Conservation (phyloP, 176 grass and related monocot genomes). For the Thinopyrum elongatum region DNA sequence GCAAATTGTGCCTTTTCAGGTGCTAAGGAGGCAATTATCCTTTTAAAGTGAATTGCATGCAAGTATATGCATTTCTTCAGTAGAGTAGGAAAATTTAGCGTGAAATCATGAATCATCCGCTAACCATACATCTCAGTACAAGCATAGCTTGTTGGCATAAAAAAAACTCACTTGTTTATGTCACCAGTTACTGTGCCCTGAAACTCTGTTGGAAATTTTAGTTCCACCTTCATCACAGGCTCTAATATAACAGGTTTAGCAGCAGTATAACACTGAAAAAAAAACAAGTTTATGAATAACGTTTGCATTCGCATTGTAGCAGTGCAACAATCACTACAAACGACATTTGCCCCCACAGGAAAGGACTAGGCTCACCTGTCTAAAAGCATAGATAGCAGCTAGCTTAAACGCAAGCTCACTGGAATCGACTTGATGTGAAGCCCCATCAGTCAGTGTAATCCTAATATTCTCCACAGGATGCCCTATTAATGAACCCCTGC, state of each 20-base stretch:
- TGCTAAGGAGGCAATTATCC: slow-evolving; percentile 8
- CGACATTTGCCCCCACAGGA: slow-evolving; percentile 1
- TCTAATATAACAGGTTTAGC: slow-evolving; percentile 93
- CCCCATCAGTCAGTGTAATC: slow-evolving; percentile 85
- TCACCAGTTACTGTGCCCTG: slow-evolving; percentile 97
- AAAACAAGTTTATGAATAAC: slow-evolving; percentile 18
- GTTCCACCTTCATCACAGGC: slow-evolving; percentile 96
- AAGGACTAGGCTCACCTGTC: slow-evolving; percentile 60
- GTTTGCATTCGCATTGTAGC: not conserved
- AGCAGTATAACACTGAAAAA: slow-evolving; percentile 70
- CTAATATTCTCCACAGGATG: slow-evolving; percentile 87
- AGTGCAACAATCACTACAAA: slow-evolving; percentile 1
- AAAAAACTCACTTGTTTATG: slow-evolving; percentile 90
- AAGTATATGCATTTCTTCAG: not conserved
- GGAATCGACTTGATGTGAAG: slow-evolving; percentile 94
- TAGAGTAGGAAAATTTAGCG: slow-evolving; percentile 1
- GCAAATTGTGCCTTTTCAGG: not conserved
- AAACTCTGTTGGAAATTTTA: slow-evolving; percentile 95
- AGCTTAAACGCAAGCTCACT: slow-evolving; percentile 98
- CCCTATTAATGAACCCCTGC: slow-evolving; percentile 87
- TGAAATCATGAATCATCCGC: not conserved
- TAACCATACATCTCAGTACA: slow-evolving; percentile 20
- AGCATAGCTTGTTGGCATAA: not conserved
- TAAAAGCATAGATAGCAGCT: slow-evolving; percentile 96
- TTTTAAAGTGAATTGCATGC: not conserved